Evolutionary conservation across 805 yeast species (phyloP), one percentile per base, ranked within the genome.

Genomic region (Metschnikowia lunata): DNA sequence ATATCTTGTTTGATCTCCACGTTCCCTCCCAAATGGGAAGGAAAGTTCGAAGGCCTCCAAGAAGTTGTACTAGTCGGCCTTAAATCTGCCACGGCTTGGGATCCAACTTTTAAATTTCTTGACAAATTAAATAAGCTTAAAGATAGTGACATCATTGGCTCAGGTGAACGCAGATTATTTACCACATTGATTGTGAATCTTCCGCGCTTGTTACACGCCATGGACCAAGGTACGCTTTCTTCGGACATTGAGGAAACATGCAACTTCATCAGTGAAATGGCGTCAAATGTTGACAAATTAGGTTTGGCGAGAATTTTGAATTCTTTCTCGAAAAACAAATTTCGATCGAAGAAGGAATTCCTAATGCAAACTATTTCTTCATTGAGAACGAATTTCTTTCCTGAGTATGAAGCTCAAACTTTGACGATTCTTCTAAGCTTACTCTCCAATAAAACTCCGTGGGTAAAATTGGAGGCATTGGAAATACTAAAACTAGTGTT

Each of bases 1-100:
- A 91, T 89, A 1, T 80, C 84, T 23, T 83, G 95, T 61, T 72
- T 90, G 47, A 79, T 87, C 13, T 78, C 93, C 0, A 85, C 93
- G 0, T 93, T 90, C 59, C 99, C 99, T 0, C 82, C 93, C 0
- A 84, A 86, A 46, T 93, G 98, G 99, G 96, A 90, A 58, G 96
- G 97, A 1, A 77, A 82, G 45, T 93, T 89, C 62, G 91, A 84
- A 57, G 98, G 98, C 0, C 68, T 93, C 7, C 96, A 89, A 56
- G 82, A 78, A 36, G 74, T 85, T 14, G 80, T 90, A 0, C 70
- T 88, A 76, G 78, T 81, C 37, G 99, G 99, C 0, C 67, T 95
- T 45, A 68, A 96, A 42, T 89, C 97, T 0, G 71, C 89, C 1
- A 79, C 80, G 40, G 78, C 97, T 0, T 85, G 83, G 69, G 95